A percentile compares a stretch with the other conserved stretches of the same genome.
Evolutionary conservation across 345 rosid genomes (phyloP).

Genomic region (Hypericum androsaemum): DNA sequence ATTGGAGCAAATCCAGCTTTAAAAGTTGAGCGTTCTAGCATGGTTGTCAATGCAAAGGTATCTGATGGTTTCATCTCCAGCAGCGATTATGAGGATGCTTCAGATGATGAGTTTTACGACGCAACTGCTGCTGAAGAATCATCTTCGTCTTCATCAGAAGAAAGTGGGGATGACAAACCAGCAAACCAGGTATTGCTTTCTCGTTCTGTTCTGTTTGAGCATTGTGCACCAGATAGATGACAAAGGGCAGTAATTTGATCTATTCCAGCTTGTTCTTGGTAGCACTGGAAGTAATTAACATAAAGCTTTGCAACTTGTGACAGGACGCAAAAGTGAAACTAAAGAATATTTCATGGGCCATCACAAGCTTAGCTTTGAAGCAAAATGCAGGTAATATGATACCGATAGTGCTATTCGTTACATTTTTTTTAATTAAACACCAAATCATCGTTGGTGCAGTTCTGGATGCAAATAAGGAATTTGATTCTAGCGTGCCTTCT

Average conservation of each 20-base stretch:
- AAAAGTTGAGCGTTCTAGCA: constrained; percentile 10
- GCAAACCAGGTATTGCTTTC: constrained; percentile 32
- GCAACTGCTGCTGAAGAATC: constrained; percentile 51
- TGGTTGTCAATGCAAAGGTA: constrained; percentile 45
- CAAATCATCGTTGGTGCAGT: constrained; percentile 25
- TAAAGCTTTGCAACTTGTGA: background rate
- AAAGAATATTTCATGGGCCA: constrained; percentile 89
- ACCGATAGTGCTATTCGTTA: no score
- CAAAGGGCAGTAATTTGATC: no score
- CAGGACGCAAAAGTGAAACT: constrained; percentile 63
- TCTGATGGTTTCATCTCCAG: constrained; percentile 32
- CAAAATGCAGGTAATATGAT: constrained; percentile 47
- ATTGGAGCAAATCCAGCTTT: constrained; percentile 84
- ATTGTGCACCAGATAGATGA: no score
- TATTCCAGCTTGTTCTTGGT: background rate
- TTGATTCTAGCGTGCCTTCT: constrained; percentile 45
- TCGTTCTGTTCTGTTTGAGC: background rate
- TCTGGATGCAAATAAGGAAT: constrained; percentile 45
- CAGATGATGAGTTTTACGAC: constrained; percentile 84
- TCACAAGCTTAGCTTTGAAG: constrained; percentile 61
- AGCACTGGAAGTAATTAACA: no score
- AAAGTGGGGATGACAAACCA: constrained; percentile 39
- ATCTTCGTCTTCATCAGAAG: constrained; percentile 73
- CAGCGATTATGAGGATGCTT: constrained; percentile 51
- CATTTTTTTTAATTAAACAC: no score